Evolutionary conservation across 2,329 filamentous ascomycete genomes (phyloP), one percentile per base, ranked within the genome.

Genomic region (Blastomyces parvus): DNA sequence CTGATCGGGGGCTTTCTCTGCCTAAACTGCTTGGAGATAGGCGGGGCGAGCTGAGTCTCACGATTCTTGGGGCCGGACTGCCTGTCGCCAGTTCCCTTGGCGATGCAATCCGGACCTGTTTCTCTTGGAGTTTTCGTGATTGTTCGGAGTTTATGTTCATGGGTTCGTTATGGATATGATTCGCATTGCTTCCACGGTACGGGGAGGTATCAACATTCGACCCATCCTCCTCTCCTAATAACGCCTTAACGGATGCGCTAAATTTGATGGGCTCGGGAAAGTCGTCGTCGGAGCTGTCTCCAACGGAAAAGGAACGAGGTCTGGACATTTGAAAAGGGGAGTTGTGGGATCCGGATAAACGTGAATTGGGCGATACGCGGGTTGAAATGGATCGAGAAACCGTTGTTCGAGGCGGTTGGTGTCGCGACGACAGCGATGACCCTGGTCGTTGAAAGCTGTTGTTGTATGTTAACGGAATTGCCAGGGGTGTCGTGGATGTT

Each of bases 261-360:
- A 97, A 88, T 78, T 94, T 95, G 85, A 94, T 91, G 70, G 91
- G 91, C 69, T 90, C 88, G 19, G 89, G 89, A 36, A 95, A 90
- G 76, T 97, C 93, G 71, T 97, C 93, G 76, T 97, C 93, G 30
- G 92, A 96, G 80, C 90, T 96, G 73, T 96, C 92, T 90, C 87
- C 64, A 25, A 42, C 50, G 25, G 56, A 63, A 46, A 62, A 48
- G 30, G 46, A 52, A 36, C 60, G 60, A 30, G 61, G 53, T 57
- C 70, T 70, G 2, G 73, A 64, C 2, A 70, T 58, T 6, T 69
- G 67, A 52, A 63, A 60, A 57, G 64, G 64, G n/a, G 69, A 67
- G 40, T 68, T 67, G 56, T 66, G 64, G 44, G 62, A 67, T 61
- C 62, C 62, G 64, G 61, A 59, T 69, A 64, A 38, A 67, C 67